phyloP scores from a whole-genome alignment of 192 early-diverging fungal genomes.

The Rhizophlyctis rosea region DNA sequence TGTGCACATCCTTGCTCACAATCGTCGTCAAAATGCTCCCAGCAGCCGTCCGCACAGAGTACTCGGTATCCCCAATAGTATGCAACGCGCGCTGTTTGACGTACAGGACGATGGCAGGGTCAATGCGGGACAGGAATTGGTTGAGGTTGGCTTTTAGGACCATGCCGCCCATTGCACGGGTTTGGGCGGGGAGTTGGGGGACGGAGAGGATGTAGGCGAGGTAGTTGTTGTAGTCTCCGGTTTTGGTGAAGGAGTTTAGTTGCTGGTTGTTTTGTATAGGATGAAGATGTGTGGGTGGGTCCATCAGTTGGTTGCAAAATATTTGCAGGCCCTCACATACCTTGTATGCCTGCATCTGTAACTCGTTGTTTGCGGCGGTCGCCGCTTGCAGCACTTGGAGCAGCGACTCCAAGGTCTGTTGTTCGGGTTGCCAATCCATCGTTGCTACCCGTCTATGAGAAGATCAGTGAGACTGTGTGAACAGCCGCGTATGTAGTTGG shows the following conservation, averaged over 20 bases:
- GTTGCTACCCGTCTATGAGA: too few relatives aligned
- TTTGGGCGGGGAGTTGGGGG: conserved; percentile 57
- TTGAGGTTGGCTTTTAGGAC: conserved; percentile 60
- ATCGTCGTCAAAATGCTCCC: conserved; percentile 90
- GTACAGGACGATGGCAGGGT: conserved; percentile 59
- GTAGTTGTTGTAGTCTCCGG: conserved; percentile 89
- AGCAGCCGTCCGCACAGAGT: conserved; percentile 72
- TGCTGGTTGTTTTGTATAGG: conserved; percentile 20
- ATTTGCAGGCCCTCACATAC: conserved; percentile 12
- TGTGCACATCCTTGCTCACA: conserved; percentile 62
- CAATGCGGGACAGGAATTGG: conserved; percentile 44
- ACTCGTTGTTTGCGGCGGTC: conserved; percentile 28
- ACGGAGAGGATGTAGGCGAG: conserved; percentile 80
- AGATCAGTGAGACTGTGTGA: too few relatives aligned
- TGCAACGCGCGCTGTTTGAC: conserved; percentile 58
- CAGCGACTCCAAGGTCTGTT: conserved; percentile 24
- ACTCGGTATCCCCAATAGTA: conserved; percentile 68
- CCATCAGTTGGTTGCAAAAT: not conserved
- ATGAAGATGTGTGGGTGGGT: not conserved
- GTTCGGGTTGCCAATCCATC: conserved; percentile 34
- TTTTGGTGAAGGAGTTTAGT: conserved; percentile 25
- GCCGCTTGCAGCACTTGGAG: conserved; percentile 35
- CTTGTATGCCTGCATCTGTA: conserved; percentile 36
- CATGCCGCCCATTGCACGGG: conserved; percentile 77
- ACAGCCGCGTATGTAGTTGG: too few relatives aligned